phyloP scores from a whole-genome alignment of 306 rosid species.

The Glycyrrhiza uralensis region DNA sequence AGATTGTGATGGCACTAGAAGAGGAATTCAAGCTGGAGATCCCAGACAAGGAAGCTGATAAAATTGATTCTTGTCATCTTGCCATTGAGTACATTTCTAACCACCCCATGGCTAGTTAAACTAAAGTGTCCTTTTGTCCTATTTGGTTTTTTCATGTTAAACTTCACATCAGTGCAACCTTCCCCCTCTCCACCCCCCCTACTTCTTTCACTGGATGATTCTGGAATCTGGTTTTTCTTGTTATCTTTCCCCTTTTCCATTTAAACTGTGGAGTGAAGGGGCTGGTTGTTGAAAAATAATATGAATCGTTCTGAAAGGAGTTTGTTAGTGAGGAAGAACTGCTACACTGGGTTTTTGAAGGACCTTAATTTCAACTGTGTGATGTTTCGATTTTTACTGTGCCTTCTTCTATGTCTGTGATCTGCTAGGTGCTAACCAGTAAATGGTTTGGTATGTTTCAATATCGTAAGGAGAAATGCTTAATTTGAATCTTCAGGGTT shows the following conservation, averaged over 20 bases:
- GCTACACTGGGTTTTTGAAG: constrained; percentile 6
- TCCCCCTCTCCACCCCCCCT: neutral
- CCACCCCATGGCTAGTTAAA: constrained; percentile 88
- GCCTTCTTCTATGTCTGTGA: neutral
- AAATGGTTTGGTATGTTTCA: no score
- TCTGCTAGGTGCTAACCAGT: no score
- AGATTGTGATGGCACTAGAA: constrained; percentile 93
- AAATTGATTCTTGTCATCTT: constrained; percentile 70
- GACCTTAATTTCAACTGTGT: constrained; percentile 6
- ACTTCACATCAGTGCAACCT: constrained; percentile 20
- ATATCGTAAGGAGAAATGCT: no score
- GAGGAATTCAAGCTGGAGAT: constrained; percentile 98
- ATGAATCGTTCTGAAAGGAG: constrained; percentile 35
- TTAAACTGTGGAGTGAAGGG: constrained; percentile 26
- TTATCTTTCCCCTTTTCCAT: neutral
- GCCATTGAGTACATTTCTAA: constrained; percentile 87
- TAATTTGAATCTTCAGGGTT: no score
- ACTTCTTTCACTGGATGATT: constrained; percentile 26
- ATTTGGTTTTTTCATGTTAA: constrained; percentile 22
- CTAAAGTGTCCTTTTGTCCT: neutral
- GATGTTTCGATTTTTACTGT: neutral
- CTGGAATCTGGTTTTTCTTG: constrained; percentile 27
- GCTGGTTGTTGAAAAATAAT: constrained; percentile 49
- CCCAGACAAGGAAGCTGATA: constrained; percentile 92
- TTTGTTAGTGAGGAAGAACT: constrained; percentile 30